A percentile compares a stretch with the other conserved stretches of the same genome.
Conservation (phyloP, 106 monocot genomes). For the Acorus calamus region DNA sequence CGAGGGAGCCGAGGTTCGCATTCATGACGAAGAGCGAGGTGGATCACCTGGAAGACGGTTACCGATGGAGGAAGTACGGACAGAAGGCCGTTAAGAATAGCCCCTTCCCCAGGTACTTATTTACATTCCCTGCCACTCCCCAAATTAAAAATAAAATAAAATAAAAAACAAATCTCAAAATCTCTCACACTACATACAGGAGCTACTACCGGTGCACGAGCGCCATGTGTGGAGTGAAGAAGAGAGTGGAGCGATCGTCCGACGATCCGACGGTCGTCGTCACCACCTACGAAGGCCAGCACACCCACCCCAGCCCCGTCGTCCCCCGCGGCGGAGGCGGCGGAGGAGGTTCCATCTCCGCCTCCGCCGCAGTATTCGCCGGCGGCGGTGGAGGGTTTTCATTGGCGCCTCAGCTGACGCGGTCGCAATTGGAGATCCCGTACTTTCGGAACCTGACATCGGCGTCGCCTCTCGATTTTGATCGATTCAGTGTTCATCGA, state of each 20-base stretch:
- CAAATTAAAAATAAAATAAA: too few species aligned
- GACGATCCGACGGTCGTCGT: conserved; percentile 49
- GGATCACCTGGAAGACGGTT: conserved; percentile 21
- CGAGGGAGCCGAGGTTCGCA: conserved; percentile 17
- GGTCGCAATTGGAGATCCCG: background rate
- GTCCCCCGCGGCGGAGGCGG: conserved; percentile 26
- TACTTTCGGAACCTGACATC: too few species aligned
- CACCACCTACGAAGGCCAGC: conserved; percentile 75
- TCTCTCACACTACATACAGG: conserved; percentile 29
- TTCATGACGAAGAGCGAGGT: conserved; percentile 29
- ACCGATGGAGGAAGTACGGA: conserved; percentile 24
- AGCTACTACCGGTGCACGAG: conserved; percentile 82
- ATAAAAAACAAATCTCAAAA: background rate
- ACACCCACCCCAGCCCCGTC: conserved; percentile 45
- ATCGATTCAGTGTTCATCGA: too few species aligned
- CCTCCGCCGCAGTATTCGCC: too few species aligned
- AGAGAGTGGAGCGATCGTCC: conserved; percentile 59
- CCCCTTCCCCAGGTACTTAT: conserved; percentile 27
- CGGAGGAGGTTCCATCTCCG: background rate
- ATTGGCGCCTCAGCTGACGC: background rate
- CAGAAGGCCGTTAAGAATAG: conserved; percentile 31
- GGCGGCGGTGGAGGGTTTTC: too few species aligned
- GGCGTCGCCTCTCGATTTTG: too few species aligned
- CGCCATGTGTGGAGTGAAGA: conserved; percentile 64
- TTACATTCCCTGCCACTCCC: conserved; percentile 16